Percentiles rank a stretch among this genome's conserved stretches.
Conservation (phyloP, 2,329 filamentous ascomycete genomes). For the Alternaria ventricosa region DNA sequence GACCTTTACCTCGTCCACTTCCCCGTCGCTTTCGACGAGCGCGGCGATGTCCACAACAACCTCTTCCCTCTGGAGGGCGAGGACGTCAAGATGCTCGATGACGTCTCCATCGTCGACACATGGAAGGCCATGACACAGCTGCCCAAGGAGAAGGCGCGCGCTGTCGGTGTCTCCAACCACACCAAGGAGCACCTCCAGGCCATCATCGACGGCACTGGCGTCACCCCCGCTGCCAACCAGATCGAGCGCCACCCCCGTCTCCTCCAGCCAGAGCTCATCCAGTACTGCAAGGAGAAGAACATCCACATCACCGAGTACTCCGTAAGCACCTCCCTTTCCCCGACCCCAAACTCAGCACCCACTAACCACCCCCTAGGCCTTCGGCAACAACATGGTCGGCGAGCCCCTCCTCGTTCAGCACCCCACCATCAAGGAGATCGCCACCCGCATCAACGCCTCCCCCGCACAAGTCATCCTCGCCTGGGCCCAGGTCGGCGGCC, state of each 20-base stretch:
- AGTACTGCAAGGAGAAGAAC: slow-evolving; percentile 39
- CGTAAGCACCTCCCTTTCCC: slow-evolving; percentile 13
- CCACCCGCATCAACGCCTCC: slow-evolving; percentile 66
- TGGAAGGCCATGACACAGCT: slow-evolving; percentile 50
- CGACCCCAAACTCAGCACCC: slow-evolving; percentile 63
- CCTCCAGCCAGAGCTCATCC: slow-evolving; percentile 36
- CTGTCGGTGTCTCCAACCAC: slow-evolving; percentile 41
- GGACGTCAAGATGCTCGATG: slow-evolving; percentile 47
- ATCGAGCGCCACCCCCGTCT: slow-evolving; percentile 41
- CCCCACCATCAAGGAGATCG: slow-evolving; percentile 70
- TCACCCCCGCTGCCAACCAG: slow-evolving; percentile 39
- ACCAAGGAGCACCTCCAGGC: slow-evolving; percentile 55
- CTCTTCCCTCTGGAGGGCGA: slow-evolving; percentile 32
- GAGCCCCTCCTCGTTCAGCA: slow-evolving; percentile 50
- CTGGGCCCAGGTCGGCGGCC: slow-evolving; percentile 76
- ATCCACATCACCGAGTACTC: slow-evolving; percentile 43
- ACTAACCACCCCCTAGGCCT: slow-evolving; percentile 63
- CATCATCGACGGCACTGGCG: slow-evolving; percentile 56
- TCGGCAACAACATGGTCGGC: slow-evolving; percentile 65
- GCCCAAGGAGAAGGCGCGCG: slow-evolving; percentile 43
- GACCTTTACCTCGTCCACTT: slow-evolving; percentile 84
- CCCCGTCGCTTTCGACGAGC: slow-evolving; percentile 61
- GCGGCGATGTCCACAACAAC: slow-evolving; percentile 46
- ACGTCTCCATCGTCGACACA: slow-evolving; percentile 63
- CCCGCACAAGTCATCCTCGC: slow-evolving; percentile 82